Conservation (phyloP, 345 rosid genomes). For the Melaleuca alternifolia region DNA sequence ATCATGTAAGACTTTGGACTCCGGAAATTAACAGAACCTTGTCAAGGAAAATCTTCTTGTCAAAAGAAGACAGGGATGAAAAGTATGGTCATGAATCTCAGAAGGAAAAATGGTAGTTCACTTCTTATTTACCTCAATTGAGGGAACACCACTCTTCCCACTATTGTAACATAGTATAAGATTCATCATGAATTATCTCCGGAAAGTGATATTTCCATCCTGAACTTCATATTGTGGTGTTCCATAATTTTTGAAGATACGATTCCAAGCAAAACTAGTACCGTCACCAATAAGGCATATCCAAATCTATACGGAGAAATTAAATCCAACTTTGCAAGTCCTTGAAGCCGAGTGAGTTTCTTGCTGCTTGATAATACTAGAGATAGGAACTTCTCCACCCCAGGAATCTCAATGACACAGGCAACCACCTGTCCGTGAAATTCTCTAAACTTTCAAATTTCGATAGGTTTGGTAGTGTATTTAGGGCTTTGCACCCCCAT, state of each 20-base stretch:
- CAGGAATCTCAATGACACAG: no score
- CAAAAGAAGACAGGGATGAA: background rate
- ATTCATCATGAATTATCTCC: fast-evolving
- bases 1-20: background rate
- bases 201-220: no score
- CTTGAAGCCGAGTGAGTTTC: background rate
- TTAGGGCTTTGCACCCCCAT: fast-evolving
- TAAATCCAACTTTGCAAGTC: background rate
- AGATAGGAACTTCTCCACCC: background rate
- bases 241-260: no score
- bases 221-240: no score
- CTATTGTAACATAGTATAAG: background rate
- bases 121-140: background rate
- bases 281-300: fast-evolving
- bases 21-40: background rate
- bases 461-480: background rate
- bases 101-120: background rate
- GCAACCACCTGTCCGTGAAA: no score
- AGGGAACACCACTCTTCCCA: background rate
- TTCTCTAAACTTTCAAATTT: background rate
- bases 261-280: no score
- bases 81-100: background rate
- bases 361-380: no score
- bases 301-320: background rate
- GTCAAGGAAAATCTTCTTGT: background rate